These are phyloP conservation scores for Volvariella surrecta DNA, from an alignment of 1,284 basidiomycete species.

Conservation along the genomic window DNA sequence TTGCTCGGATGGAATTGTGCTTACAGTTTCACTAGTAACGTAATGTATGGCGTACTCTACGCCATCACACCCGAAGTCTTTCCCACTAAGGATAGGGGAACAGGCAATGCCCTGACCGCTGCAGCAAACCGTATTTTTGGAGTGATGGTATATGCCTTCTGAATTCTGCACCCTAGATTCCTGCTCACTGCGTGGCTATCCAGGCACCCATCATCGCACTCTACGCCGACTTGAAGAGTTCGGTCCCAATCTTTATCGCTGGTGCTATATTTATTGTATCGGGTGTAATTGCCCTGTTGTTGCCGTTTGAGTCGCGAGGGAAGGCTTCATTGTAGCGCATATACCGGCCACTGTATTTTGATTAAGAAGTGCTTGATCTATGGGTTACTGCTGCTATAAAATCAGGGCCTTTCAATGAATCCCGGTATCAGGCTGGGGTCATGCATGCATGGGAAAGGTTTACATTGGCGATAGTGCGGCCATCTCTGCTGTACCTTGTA, in stretches of 20 bases:
- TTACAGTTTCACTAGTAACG: conserved; percentile 56
- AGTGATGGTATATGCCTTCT: conserved; percentile 40
- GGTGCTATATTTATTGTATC: conserved; percentile 64
- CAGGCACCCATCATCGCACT: conserved; percentile 70
- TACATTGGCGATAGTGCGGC: no score
- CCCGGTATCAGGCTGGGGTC: no score
- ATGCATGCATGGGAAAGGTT: no score
- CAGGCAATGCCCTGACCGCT: conserved; percentile 50
- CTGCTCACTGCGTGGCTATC: conserved; percentile 5
- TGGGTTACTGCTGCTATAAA: no score
- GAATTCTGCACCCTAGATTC: conserved; percentile 16
- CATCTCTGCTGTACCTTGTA: no score
- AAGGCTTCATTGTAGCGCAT: conserved; percentile 46
- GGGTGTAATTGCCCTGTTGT: conserved; percentile 54
- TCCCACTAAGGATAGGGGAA: conserved; percentile 64
- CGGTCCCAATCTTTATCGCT: conserved; percentile 71
- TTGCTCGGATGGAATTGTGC: conserved; percentile 65
- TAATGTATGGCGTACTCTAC: conserved; percentile 76
- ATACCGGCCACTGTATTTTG: no score
- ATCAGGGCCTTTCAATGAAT: no score
- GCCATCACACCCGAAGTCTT: conserved; percentile 66
- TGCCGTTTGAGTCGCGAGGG: conserved; percentile 72
- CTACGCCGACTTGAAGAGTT: conserved; percentile 55
- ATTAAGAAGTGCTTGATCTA: no score
- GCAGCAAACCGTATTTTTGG: conserved; percentile 53